Evolutionary conservation across 108 stramenopile genomes (phyloP).

Genomic region (Skeletonema grethae): DNA sequence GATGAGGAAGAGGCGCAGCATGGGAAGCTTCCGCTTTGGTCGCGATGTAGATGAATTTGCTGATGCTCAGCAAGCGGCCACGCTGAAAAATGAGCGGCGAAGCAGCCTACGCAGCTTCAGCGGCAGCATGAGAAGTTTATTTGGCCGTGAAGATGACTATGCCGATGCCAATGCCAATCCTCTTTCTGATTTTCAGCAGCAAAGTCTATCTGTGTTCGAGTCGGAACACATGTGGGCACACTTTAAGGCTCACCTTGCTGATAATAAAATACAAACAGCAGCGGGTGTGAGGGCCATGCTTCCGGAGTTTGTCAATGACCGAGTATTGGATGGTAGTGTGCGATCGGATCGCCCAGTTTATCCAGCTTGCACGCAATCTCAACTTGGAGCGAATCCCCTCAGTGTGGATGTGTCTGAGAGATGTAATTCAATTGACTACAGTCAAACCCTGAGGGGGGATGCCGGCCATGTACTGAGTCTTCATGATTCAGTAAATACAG

Average conservation of each 20-base stretch:
- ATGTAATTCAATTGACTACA: background rate
- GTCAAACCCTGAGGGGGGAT: background rate
- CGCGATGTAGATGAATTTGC: background rate
- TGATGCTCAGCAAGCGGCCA: background rate
- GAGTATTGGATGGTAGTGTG: background rate
- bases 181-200: background rate
- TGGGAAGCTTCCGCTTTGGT: background rate
- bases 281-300: background rate
- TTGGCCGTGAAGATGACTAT: background rate
- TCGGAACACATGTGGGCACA: constrained; percentile 9
- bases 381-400: background rate
- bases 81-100: background rate
- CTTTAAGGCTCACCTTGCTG: constrained; percentile 1
- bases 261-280: background rate
- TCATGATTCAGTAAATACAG: background rate
- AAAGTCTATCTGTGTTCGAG: constrained; percentile 7
- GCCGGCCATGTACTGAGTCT: background rate
- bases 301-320: background rate
- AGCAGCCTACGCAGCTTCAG: background rate
- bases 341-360: background rate
- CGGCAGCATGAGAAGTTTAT: background rate
- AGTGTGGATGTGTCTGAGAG: background rate
- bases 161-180: background rate
- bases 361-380: background rate
- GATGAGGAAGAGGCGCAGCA: background rate